Evolutionary conservation across 805 yeast genomes (phyloP).

Genomic region (Diddensiella caesifluorescens): DNA sequence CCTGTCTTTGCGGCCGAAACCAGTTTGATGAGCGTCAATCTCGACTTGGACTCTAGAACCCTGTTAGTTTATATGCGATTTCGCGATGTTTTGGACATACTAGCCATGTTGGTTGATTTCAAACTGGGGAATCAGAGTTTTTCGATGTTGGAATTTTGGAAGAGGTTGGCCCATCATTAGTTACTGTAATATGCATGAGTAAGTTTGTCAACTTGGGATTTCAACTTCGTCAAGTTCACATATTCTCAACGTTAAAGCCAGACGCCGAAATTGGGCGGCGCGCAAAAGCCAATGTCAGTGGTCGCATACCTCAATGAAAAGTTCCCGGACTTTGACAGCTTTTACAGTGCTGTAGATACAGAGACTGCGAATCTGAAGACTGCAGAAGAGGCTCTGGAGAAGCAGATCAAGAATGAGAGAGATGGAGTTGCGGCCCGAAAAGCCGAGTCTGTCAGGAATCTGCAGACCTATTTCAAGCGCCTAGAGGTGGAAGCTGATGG

Average conservation of each 20-base stretch:
- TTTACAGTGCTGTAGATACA: conserved; percentile 16
- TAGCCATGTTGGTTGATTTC: no score
- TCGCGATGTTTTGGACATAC: no score
- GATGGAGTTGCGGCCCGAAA: neutral
- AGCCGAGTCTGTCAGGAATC: neutral
- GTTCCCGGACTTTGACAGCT: conserved; percentile 23
- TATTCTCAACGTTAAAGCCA: no score
- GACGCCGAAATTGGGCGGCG: no score
- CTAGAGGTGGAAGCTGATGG: neutral
- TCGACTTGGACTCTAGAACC: conserved; percentile 62
- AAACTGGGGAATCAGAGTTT: no score
- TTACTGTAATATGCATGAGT: no score
- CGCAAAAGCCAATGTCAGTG: conserved; percentile 13
- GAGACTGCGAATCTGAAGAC: conserved; percentile 14
- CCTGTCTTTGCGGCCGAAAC: conserved; percentile 91
- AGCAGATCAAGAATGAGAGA: conserved; percentile 3
- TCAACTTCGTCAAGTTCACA: no score
- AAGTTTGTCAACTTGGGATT: no score
- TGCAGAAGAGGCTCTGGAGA: conserved; percentile 5
- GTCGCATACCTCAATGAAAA: conserved; percentile 21
- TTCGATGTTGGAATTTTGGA: no score
- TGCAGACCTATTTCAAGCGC: neutral
- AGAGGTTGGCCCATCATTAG: no score
- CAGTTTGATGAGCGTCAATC: conserved; percentile 77
- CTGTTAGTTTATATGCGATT: no score